Base-by-base conservation (phyloP, 768 basidiomycete genomes). In the Coprinopsis strossmayeri region DNA sequence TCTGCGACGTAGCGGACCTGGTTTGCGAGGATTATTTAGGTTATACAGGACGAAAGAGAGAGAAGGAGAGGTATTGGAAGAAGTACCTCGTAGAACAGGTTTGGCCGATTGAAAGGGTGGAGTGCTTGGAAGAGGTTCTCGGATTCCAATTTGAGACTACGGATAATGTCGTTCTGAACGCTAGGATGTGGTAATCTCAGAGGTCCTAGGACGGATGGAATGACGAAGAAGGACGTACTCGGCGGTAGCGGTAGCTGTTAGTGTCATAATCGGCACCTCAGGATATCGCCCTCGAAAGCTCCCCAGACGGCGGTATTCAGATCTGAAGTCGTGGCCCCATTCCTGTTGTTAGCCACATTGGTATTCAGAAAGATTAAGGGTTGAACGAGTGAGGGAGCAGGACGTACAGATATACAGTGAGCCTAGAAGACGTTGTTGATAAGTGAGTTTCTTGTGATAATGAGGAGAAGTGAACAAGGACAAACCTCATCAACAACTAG, bases 311-410 rank as follows among this genome's bases (percentile, higher is more conserved):
- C 88, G 69, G 58, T 91, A 92, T 35, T 88, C 83, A 26, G 62
- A 71, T 21, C 90, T 79, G 59, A 90, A 90, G 56, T 88, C 81
- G 41, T 89, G 87, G 0, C 87, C 87, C 89, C 87, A 91, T 71
- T 90, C 88, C 84, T 88, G 53, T 13, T 37, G 24, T 45, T 27
- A 20, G 17, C 2, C 12, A 10, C 25, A n/a, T n/a, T 20, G 15
- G 23, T 30, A 34, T 23, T 24, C n/a, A 32, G 15, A 9, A 17
- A 27, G 34, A 32, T 32, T 10, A 30, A 12, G 23, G 25, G 5
- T 13, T 25, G 20, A 27, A 27, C 13, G 35, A 1, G 52, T n/a
- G n/a, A n/a, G n/a, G n/a, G n/a, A n/a, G n/a, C n/a, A n/a, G n/a
- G n/a, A n/a, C 72, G 56, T 53, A 86, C 87, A 17, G 87, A 89